These are phyloP conservation scores for Persicaria tinctoria DNA, from an alignment of 148 eudicot genomes.

Conservation along the genomic window DNA sequence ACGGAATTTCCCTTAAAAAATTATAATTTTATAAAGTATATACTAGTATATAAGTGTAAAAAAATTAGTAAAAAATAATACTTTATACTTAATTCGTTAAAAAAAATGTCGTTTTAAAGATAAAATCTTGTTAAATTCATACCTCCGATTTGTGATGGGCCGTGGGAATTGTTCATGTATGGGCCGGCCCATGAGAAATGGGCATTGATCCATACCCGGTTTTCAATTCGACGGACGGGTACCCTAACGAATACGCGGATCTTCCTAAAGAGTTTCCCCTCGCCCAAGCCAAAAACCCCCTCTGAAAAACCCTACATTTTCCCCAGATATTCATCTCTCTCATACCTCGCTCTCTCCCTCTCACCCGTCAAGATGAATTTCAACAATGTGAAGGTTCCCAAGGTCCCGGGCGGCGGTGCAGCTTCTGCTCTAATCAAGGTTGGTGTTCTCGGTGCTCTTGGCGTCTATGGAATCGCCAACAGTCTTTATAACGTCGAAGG, in stretches of 20 bases:
- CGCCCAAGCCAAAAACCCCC: conserved; percentile 3
- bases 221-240: background rate
- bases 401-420: conserved; percentile 72
- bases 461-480: conserved; percentile 60
- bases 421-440: conserved; percentile 55
- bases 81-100: too few species aligned
- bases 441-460: conserved; percentile 60
- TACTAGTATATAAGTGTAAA: too few species aligned
- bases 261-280: background rate
- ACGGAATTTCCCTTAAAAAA: too few species aligned
- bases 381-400: conserved; percentile 80
- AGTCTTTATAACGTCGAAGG: conserved; percentile 93
- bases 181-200: background rate
- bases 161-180: background rate
- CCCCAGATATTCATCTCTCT: background rate
- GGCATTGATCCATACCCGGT: background rate
- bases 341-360: background rate
- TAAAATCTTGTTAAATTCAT: too few species aligned
- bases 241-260: background rate
- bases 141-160: background rate
- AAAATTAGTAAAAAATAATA: too few species aligned
- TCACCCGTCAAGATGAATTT: conserved; percentile 41
- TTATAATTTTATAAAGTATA: too few species aligned
- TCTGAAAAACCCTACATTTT: background rate
- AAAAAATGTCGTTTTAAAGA: too few species aligned